Evolutionary conservation across 805 yeast genomes (phyloP).

Genomic region (Wickerhamomyces sydowiorum): DNA sequence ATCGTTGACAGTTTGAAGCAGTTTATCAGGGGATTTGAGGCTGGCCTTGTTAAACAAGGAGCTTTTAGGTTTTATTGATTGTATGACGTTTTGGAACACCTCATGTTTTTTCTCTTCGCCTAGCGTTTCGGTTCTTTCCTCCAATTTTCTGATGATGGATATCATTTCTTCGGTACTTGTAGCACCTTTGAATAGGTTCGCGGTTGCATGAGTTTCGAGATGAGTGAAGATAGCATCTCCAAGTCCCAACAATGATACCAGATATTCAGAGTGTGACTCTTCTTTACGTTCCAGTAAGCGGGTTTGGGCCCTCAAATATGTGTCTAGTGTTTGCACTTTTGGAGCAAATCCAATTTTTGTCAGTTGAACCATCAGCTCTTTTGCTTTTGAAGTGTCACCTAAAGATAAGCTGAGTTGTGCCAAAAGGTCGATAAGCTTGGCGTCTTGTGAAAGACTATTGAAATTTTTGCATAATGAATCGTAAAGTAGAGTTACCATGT

Average conservation of each 20-base stretch:
- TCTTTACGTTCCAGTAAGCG: not conserved
- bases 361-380: not conserved
- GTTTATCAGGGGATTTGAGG: no score
- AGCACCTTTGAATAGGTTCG: not conserved
- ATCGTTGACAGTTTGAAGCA: no score
- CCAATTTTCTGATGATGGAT: not conserved
- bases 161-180: not conserved
- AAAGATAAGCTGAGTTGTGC: no score
- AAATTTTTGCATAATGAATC: no score
- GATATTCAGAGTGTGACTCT: not conserved
- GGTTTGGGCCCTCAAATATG: not conserved
- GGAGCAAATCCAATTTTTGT: not conserved
- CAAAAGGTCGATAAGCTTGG: no score
- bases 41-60: no score
- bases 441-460: no score
- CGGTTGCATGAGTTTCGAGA: not conserved
- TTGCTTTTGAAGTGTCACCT: no score
- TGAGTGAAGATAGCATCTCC: not conserved
- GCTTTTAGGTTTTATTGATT: no score
- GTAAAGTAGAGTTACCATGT: no score
- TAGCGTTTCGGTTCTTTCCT: not conserved
- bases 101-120: not conserved
- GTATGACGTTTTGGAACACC: not conserved
- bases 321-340: not conserved
- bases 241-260: not conserved